Percentiles rank a stretch among this genome's conserved stretches.
Conservation (phyloP, 495 filamentous ascomycete genomes). For the Hyaloscypha finlandica region DNA sequence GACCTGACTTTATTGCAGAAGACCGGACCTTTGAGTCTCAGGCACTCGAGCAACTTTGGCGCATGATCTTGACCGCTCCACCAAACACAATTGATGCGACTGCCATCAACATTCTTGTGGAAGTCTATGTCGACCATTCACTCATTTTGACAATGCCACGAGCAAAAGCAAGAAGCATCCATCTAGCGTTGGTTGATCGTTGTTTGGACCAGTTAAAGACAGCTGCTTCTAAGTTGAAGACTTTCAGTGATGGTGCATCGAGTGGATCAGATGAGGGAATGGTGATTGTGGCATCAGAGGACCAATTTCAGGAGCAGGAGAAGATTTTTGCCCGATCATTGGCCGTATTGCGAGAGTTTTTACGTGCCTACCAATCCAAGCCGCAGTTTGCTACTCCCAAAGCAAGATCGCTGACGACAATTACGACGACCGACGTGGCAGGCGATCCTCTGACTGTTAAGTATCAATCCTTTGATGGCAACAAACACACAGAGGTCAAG, state of each 20-base stretch:
- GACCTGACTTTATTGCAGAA: constrained; percentile 34
- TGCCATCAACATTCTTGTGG: constrained; percentile 70
- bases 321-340: constrained; percentile 68
- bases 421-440: constrained; percentile 41
- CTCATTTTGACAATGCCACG: constrained; percentile 45
- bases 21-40: constrained; percentile 53
- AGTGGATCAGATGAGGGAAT: constrained; percentile 52
- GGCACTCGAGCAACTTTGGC: constrained; percentile 81
- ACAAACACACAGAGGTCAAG: constrained; percentile 54
- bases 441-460: constrained; percentile 66
- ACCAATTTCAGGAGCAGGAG: constrained; percentile 46
- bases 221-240: constrained; percentile 63
- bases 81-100: constrained; percentile 66
- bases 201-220: constrained; percentile 74
- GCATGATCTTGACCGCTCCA: constrained; percentile 71
- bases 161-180: constrained; percentile 58
- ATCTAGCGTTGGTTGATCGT: constrained; percentile 73
- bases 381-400: constrained; percentile 52
- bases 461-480: constrained; percentile 72
- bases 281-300: constrained; percentile 46
- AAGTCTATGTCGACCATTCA: constrained; percentile 66
- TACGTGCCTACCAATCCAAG: constrained; percentile 47
- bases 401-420: constrained; percentile 38
- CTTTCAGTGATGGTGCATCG: constrained; percentile 36
- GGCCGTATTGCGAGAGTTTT: constrained; percentile 48